These are phyloP conservation scores for Thalassiosira hispida DNA, from an alignment of 352 stramenopile species.

Conservation along the genomic window DNA sequence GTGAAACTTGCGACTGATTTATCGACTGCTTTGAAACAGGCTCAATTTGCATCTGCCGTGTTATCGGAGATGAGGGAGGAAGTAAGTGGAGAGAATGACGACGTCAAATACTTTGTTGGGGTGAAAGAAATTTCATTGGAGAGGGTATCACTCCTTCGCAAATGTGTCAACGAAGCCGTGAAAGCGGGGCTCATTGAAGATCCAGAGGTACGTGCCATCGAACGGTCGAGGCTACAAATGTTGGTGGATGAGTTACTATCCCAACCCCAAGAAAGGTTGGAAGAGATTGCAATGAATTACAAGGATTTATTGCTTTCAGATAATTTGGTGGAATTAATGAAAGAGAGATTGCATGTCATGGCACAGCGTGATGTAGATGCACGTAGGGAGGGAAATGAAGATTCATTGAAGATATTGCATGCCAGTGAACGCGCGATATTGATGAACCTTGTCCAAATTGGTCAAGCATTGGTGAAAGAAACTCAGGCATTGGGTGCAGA, in stretches of 20 bases:
- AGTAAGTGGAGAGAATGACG: constrained; percentile 35
- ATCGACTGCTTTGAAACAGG: constrained; percentile 71
- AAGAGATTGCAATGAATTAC: constrained; percentile 78
- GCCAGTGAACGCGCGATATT: constrained; percentile 70
- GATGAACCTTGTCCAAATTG: constrained; percentile 69
- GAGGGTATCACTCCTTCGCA: constrained; percentile 68
- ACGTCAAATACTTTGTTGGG: constrained; percentile 66
- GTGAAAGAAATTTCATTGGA: constrained; percentile 57
- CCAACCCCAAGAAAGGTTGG: constrained; percentile 75
- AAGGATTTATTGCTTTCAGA: constrained; percentile 83
- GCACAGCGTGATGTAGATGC: constrained; percentile 64
- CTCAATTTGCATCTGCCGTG: constrained; percentile 73
- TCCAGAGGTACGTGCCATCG: constrained; percentile 59
- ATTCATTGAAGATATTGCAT: constrained; percentile 50
- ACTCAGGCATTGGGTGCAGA: constrained; percentile 70
- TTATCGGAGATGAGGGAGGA: constrained; percentile 63
- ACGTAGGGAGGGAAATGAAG: constrained; percentile 40
- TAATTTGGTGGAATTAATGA: constrained; percentile 72
- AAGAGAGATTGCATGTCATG: constrained; percentile 71
- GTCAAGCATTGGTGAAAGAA: constrained; percentile 79
- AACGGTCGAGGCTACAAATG: constrained; percentile 71
- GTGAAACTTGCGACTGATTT: constrained; percentile 70
- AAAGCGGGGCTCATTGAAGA: constrained; percentile 75
- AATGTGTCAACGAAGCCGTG: constrained; percentile 62
- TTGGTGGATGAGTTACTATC: constrained; percentile 76